Evolutionary conservation across 1,139 yeast species (phyloP).

Genomic region (Geotrichum phurueaensis): DNA sequence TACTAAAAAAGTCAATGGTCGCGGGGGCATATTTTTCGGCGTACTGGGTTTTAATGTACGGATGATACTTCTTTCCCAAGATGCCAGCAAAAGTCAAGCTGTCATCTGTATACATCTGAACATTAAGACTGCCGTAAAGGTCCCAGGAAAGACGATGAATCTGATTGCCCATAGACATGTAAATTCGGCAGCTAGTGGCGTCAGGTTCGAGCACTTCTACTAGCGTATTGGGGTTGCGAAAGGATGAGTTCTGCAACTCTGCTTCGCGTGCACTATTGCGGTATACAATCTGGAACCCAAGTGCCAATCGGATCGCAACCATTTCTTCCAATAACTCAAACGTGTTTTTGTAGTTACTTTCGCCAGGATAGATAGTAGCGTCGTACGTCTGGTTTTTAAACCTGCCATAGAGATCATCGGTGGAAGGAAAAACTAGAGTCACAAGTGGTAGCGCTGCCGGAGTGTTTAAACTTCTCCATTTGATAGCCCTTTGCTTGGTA

Average conservation of each 20-base stretch:
- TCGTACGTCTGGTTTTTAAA: slow-evolving; percentile 54
- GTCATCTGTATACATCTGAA: slow-evolving; percentile 55
- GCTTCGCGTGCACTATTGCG: slow-evolving; percentile 68
- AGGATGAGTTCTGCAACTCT: slow-evolving; percentile 40
- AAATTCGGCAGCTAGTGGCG: slow-evolving; percentile 55
- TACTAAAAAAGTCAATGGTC: slow-evolving; percentile 50
- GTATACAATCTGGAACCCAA: slow-evolving; percentile 84
- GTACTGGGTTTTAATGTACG: slow-evolving; percentile 70
- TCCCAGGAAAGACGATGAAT: slow-evolving; percentile 77
- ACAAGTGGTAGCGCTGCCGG: slow-evolving; percentile 89
- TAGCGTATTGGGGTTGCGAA: slow-evolving; percentile 43
- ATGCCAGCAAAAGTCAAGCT: slow-evolving; percentile 22
- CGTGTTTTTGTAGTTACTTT: slow-evolving; percentile 47
- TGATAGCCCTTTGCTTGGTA: slow-evolving; percentile 59
- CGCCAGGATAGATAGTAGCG: slow-evolving; percentile 52
- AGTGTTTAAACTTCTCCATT: slow-evolving; percentile 86
- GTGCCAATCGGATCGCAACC: slow-evolving; percentile 71
- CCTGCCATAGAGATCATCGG: slow-evolving; percentile 46
- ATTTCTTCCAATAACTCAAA: slow-evolving; percentile 72
- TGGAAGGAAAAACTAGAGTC: slow-evolving; percentile 67
- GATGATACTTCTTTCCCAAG: slow-evolving; percentile 38
- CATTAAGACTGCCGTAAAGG: slow-evolving; percentile 54
- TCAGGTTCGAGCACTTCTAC: slow-evolving; percentile 38
- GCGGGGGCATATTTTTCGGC: slow-evolving; percentile 55
- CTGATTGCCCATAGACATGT: slow-evolving; percentile 71